Conservation (phyloP, 257 asterid genomes). For the Gentiana dahurica region DNA sequence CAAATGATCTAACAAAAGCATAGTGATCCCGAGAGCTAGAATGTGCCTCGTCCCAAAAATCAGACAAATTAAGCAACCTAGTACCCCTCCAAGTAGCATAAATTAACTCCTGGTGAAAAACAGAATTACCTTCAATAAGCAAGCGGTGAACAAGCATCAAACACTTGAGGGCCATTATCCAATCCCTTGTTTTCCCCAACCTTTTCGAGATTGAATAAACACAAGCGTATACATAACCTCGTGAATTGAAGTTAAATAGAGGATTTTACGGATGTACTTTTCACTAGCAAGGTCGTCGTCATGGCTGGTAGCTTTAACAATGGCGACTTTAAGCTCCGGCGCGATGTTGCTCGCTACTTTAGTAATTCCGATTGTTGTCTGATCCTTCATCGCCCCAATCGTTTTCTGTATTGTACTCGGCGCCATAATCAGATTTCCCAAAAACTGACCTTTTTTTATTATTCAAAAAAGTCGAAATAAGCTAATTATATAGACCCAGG, state of each 20-base stretch:
- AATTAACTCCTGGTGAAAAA: conserved; percentile 63
- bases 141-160: conserved; percentile 57
- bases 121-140: conserved; percentile 49
- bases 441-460: neutral
- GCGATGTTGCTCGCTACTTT: conserved; percentile 72
- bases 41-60: conserved; percentile 80
- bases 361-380: conserved; percentile 64
- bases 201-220: conserved; percentile 46
- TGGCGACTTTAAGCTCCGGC: conserved; percentile 70
- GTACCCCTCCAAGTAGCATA: conserved; percentile 64
- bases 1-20: conserved; percentile 60
- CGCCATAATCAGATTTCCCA: conserved; percentile 29
- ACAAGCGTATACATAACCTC: conserved; percentile 56
- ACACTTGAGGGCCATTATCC: conserved; percentile 75
- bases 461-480: too few species aligned
- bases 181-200: conserved; percentile 67
- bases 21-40: conserved; percentile 71
- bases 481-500: too few species aligned
- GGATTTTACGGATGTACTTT: conserved; percentile 55
- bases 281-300: conserved; percentile 76
- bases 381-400: conserved; percentile 81
- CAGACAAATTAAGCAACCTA: conserved; percentile 53
- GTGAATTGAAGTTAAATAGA: conserved; percentile 52
- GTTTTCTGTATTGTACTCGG: conserved; percentile 69
- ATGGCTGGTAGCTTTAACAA: conserved; percentile 76